Percentiles rank a stretch among this genome's conserved stretches.
These are phyloP conservation scores for Acanthamoeba healyi DNA, from an alignment of 208 protist genomes.

Conservation along the genomic window DNA sequence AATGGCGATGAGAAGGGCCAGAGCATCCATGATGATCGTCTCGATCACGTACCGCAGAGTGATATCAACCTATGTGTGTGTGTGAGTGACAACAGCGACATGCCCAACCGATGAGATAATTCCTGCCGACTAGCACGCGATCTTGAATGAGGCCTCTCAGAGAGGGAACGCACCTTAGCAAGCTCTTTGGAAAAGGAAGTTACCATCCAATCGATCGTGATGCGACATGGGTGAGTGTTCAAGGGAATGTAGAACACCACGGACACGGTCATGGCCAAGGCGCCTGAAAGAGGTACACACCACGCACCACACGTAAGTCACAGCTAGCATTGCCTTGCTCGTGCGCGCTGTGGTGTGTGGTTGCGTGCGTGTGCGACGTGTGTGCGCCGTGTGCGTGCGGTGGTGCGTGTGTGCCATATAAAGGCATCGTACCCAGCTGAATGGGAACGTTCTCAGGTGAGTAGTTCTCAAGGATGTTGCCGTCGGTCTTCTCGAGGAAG, in stretches of 20 bases:
- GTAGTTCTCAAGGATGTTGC: constrained; percentile 59
- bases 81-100: no score
- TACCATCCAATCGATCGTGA: constrained; percentile 52
- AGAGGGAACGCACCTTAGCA: background rate
- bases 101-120: no score
- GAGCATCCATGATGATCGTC: constrained; percentile 10
- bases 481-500: constrained; percentile 41
- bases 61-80: background rate
- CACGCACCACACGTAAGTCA: background rate
- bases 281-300: background rate
- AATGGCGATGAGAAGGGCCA: constrained; percentile 18
- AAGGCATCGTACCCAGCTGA: background rate
- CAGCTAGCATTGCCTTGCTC: no score
- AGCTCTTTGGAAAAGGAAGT: background rate
- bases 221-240: constrained; percentile 53
- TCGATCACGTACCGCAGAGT: constrained; percentile 21
- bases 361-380: no score
- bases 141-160: background rate
- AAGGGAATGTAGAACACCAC: constrained; percentile 48
- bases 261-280: constrained; percentile 44
- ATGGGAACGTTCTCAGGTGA: constrained; percentile 8
- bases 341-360: no score
- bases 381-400: background rate
- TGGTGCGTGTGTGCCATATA: no score
- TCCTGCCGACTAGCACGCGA: background rate